phyloP scores from a whole-genome alignment of 495 filamentous ascomycete species.

The Penicillium malachiteum region DNA sequence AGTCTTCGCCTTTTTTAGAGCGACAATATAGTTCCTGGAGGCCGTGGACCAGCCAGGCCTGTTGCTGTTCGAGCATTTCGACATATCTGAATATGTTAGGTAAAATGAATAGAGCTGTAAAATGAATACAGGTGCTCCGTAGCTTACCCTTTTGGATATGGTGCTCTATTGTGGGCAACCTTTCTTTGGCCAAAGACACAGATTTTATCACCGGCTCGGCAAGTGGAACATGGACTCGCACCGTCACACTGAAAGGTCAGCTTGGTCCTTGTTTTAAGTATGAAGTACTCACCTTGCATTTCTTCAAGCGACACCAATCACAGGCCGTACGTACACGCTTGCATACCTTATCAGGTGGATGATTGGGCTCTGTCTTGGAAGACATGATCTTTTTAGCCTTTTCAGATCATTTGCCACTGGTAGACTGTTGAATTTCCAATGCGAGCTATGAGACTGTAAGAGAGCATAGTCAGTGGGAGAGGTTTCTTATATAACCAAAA shows the following conservation, averaged over 20 bases:
- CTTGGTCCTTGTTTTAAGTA: slow-evolving; percentile 8
- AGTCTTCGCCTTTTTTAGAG: slow-evolving; percentile 47
- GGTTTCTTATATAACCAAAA: no score
- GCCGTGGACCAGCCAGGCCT: slow-evolving; percentile 59
- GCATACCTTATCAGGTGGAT: slow-evolving; percentile 47
- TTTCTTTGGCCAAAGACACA: slow-evolving; percentile 64
- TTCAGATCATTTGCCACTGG: no score
- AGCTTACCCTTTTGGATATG: slow-evolving; percentile 63
- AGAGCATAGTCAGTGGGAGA: no score
- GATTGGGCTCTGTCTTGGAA: no score
- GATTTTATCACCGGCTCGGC: slow-evolving; percentile 57
- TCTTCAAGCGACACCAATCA: slow-evolving; percentile 63
- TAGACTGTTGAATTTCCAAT: no score
- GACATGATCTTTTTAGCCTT: no score
- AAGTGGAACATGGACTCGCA: slow-evolving; percentile 57
- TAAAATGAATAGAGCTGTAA: slow-evolving; percentile 8
- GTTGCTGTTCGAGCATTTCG: slow-evolving; percentile 72
- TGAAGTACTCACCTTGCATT: slow-evolving; percentile 59
- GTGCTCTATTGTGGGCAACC: slow-evolving; percentile 60
- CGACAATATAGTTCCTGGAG: slow-evolving; percentile 61
- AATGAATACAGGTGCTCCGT: slow-evolving; percentile 17
- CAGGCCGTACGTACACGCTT: slow-evolving; percentile 65
- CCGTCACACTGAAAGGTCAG: slow-evolving; percentile 55
- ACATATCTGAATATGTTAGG: slow-evolving; percentile 52
- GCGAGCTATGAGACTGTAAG: no score